Percentiles rank a stretch among this genome's conserved stretches.
Conservation (phyloP, 2,329 filamentous ascomycete species). For the Hymenoscyphus albidus region DNA sequence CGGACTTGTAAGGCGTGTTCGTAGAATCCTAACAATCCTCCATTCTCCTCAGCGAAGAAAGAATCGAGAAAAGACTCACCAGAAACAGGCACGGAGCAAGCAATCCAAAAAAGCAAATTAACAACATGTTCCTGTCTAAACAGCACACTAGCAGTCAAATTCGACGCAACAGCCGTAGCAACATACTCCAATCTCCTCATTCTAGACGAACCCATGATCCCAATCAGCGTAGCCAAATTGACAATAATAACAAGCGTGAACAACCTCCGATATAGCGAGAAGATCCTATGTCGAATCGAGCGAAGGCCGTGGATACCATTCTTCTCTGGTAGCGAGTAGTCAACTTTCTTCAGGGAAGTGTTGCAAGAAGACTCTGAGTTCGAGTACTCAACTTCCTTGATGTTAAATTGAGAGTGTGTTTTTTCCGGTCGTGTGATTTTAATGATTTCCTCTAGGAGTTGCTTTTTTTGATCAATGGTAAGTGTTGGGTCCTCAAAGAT, state of each 20-base stretch:
- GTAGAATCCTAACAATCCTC: too few species aligned
- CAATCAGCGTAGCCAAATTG: slow-evolving; percentile 44
- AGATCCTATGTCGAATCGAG: slow-evolving; percentile 36
- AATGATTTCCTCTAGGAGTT: neutral
- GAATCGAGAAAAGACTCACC: neutral
- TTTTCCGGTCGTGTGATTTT: neutral
- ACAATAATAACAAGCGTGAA: slow-evolving; percentile 50
- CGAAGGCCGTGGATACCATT: slow-evolving; percentile 36
- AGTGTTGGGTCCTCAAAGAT: slow-evolving; percentile 29
- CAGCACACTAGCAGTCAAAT: slow-evolving; percentile 44
- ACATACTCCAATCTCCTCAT: neutral
- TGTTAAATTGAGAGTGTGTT: neutral
- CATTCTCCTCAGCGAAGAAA: neutral
- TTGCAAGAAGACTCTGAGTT: slow-evolving; percentile 22
- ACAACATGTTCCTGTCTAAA: slow-evolving; percentile 52
- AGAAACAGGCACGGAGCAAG: slow-evolving; percentile 44
- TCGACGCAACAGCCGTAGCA: slow-evolving; percentile 14
- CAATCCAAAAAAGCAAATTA: slow-evolving; percentile 46
- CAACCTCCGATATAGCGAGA: slow-evolving; percentile 53
- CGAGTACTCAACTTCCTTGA: neutral
- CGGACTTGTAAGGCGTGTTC: too few species aligned
- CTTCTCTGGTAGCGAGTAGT: slow-evolving; percentile 39
- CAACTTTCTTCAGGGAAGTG: slow-evolving; percentile 4
- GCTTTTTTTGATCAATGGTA: neutral
- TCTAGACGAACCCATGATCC: slow-evolving; percentile 30